A percentile compares a stretch with the other conserved stretches of the same genome.
Conservation (phyloP, 1,284 basidiomycete genomes). For the Trametes hirsuta region DNA sequence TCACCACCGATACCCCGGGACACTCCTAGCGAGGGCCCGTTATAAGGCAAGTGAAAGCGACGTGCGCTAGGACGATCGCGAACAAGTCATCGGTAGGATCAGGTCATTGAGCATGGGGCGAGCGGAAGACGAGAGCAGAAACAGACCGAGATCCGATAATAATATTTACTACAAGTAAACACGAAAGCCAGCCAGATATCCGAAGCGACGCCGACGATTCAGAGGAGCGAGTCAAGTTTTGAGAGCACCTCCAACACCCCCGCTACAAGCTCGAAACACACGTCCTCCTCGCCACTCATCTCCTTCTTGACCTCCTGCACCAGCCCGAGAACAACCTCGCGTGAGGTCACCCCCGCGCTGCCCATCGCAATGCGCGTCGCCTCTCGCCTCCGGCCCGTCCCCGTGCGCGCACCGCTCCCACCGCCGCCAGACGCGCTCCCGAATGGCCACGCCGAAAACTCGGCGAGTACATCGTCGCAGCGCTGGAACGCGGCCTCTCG, state of each 20-base stretch:
- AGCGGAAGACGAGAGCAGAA: neutral
- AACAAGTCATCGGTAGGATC: too few relatives aligned
- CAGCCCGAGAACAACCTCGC: conserved; percentile 81
- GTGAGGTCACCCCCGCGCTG: conserved; percentile 49
- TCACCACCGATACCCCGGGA: too few relatives aligned
- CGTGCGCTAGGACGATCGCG: too few relatives aligned
- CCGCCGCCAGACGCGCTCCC: conserved; percentile 46
- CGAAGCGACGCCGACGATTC: neutral
- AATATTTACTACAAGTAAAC: conserved; percentile 5
- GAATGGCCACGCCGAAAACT: conserved; percentile 91
- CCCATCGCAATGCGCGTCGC: conserved; percentile 58
- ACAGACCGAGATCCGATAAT: conserved; percentile 5
- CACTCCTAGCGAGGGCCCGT: too few relatives aligned
- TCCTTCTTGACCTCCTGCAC: conserved; percentile 81
- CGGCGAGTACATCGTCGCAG: conserved; percentile 89
- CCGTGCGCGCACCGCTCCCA: conserved; percentile 31
- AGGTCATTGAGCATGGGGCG: too few relatives aligned
- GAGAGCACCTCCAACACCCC: conserved; percentile 91
- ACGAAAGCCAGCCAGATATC: neutral
- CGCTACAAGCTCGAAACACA: conserved; percentile 86
- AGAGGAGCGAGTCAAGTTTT: conserved; percentile 82
- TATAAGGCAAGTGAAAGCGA: too few relatives aligned
- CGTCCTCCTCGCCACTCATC: conserved; percentile 66
- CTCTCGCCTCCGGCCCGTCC: conserved; percentile 42
- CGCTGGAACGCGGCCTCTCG: conserved; percentile 89